These are phyloP conservation scores for Kodamaea fungicola DNA, from an alignment of 1,139 yeast species.

Conservation along the genomic window DNA sequence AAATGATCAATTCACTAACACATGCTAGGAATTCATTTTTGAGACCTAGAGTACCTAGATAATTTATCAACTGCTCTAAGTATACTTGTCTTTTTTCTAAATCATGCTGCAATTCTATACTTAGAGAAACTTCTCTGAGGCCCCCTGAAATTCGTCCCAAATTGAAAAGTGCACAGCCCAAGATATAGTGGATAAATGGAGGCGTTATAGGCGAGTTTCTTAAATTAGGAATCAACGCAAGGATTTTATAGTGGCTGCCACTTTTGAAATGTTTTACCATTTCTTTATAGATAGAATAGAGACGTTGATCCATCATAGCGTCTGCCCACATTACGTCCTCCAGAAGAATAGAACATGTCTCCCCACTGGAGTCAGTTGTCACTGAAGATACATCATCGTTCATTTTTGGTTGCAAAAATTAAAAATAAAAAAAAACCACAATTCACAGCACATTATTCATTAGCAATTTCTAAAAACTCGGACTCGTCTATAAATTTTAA, in stretches of 20 bases:
- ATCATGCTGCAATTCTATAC: constrained; percentile 23
- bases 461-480: constrained; percentile 15
- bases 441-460: constrained; percentile 2
- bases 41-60: constrained; percentile 17
- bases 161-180: constrained; percentile 21
- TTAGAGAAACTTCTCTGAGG: constrained; percentile 24
- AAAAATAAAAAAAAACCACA: neutral
- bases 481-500: constrained; percentile 17
- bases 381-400: neutral
- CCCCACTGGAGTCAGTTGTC: too few species aligned
- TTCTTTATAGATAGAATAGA: constrained; percentile 4
- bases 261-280: constrained; percentile 8
- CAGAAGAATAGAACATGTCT: too few species aligned
- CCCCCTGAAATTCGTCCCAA: constrained; percentile 26
- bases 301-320: neutral
- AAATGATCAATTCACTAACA: constrained; percentile 12
- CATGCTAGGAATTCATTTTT: constrained; percentile 9
- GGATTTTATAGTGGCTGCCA: constrained; percentile 13
- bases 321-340: constrained; percentile 1
- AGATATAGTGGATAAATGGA: constrained; percentile 12
- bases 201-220: constrained; percentile 6
- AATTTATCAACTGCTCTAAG: constrained; percentile 14
- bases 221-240: constrained; percentile 12
- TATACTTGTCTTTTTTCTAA: constrained; percentile 14
- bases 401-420: neutral